These are phyloP conservation scores for Puccinia polysora DNA, from an alignment of 1,284 basidiomycete genomes.

Conservation along the genomic window DNA sequence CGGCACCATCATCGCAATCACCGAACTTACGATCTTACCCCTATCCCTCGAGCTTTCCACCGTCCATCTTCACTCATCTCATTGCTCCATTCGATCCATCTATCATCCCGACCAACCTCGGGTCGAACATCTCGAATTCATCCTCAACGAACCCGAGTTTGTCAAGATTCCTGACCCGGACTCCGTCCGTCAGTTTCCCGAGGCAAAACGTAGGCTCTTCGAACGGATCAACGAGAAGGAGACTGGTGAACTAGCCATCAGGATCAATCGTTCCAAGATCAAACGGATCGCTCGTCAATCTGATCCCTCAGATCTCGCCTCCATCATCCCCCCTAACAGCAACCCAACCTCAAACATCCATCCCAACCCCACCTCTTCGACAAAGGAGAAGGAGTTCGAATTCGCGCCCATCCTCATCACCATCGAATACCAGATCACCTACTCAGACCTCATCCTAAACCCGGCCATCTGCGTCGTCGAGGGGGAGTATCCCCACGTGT, in stretches of 20 bases:
- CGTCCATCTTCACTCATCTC: constrained; percentile 76
- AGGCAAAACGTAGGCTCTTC: constrained; percentile 43
- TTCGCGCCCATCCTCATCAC: constrained; percentile 71
- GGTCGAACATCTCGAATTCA: background rate
- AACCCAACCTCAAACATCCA: background rate
- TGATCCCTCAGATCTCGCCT: constrained; percentile 15
- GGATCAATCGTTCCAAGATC: constrained; percentile 53
- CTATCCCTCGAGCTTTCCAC: constrained; percentile 69
- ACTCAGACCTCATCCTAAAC: constrained; percentile 60
- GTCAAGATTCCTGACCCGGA: constrained; percentile 38
- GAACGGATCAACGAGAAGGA: constrained; percentile 40
- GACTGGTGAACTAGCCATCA: constrained; percentile 49
- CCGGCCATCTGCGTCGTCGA: constrained; percentile 82
- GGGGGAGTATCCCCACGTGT: constrained; percentile 83
- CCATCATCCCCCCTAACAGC: background rate
- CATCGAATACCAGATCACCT: constrained; percentile 69
- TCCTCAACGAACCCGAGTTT: constrained; percentile 24
- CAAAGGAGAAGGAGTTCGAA: constrained; percentile 55
- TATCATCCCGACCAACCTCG: constrained; percentile 39
- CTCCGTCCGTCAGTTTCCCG: constrained; percentile 43
- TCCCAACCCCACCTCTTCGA: background rate
- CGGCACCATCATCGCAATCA: constrained; percentile 70
- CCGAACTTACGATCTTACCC: constrained; percentile 80
- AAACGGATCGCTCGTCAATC: constrained; percentile 49
- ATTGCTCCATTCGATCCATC: constrained; percentile 52